Conservation (phyloP, 2,329 filamentous ascomycete genomes). For the Trichoderma harzianum region DNA sequence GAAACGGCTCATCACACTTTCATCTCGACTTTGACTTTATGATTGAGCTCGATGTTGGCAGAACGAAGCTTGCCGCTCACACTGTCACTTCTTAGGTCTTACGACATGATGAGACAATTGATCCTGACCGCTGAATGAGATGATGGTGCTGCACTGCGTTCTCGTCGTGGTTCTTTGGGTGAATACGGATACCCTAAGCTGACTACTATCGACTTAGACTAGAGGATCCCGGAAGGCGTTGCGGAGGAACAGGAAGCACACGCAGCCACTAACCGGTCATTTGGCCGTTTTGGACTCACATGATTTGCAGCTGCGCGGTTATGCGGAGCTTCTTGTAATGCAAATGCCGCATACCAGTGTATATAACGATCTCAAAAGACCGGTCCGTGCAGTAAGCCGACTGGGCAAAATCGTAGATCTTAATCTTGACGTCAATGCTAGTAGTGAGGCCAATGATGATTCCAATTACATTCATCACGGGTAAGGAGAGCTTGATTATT, state of each 20-base stretch:
- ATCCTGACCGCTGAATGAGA: background rate
- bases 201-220: background rate
- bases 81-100: background rate
- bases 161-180: background rate
- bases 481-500: no score
- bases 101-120: background rate
- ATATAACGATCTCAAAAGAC: no score
- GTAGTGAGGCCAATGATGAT: no score
- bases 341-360: no score
- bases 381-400: no score
- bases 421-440: no score
- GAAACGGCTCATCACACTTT: background rate
- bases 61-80: background rate
- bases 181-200: background rate
- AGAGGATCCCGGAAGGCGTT: background rate
- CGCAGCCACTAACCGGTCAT: no score
- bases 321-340: no score
- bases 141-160: background rate
- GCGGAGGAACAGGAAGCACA: background rate
- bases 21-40: background rate
- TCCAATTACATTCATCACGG: rapidly evolving
- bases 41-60: background rate
- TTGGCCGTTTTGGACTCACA: no score
- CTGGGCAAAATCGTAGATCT: no score
- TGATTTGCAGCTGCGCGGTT: no score